Base-by-base conservation (phyloP, 2,329 filamentous ascomycete genomes). In the Sclerotiophoma versabilis region DNA sequence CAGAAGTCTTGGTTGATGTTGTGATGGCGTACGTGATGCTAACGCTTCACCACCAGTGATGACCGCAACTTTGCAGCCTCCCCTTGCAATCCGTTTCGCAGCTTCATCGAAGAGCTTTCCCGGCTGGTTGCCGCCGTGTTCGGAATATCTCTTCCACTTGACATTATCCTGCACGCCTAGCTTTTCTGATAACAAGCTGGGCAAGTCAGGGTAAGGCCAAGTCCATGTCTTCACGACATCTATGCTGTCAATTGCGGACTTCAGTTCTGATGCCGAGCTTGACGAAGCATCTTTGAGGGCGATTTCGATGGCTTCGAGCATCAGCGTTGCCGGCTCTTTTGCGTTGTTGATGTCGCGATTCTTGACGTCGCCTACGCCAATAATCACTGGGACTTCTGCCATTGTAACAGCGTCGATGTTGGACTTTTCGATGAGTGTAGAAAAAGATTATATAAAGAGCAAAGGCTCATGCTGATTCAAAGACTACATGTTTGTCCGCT, bases 11-110 rank as follows among this genome's bases (percentile, higher is more conserved):
- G 10, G 11, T 36, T 20, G n/a, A 17, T 34, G 23, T 9, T 37
- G 30, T 43, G 25, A 15, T 22, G 27, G 70, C 75, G 63, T 74
- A 84, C 83, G 68, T 17, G 81, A 87, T 48, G 85, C 87, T 53
- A 89, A 70, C 11, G 87, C 85, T 66, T 90, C 87, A 9, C 85
- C 87, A 2, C 87, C 87, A 1, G 83, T 82, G 1, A 90, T 70
- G 30, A 89, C 69, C 0, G 84, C 84, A 5, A 88, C 78, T 14
- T 79, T 84, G 9, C 72, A 80, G 47, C 86, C 74, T 1, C 84
- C 80, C 19, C 67, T 71, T 0, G 84, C 76, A 12, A 90, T 80
- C 23, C 84, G 77, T 15, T 82, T 75, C 1, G 86, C 85, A 0
- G 86, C 86, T 47, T 86, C 82, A 57, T 90, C 87, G n/a, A 88